These are phyloP conservation scores for Ceratocystiopsis minuta DNA, from an alignment of 2,329 filamentous ascomycete genomes.

Conservation along the genomic window DNA sequence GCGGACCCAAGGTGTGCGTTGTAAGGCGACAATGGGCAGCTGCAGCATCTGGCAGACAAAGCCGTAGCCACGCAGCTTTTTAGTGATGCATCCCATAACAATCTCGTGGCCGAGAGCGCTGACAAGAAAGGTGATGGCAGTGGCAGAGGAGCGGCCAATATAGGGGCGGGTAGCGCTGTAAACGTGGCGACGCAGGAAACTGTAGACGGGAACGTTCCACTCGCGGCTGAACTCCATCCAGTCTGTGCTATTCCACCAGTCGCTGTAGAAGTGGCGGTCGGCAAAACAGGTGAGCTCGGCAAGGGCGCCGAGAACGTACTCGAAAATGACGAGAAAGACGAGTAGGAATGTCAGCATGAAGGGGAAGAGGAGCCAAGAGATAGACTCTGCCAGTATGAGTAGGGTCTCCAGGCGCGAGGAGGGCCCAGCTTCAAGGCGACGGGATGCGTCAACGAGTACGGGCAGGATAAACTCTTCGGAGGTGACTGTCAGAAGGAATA, in stretches of 20 bases:
- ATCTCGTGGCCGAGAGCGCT: slow-evolving; percentile 82
- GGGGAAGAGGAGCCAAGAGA: slow-evolving; percentile 81
- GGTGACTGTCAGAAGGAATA: slow-evolving; percentile 80
- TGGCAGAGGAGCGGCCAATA: slow-evolving; percentile 61
- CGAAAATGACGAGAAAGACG: slow-evolving; percentile 95
- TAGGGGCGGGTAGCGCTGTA: slow-evolving; percentile 66
- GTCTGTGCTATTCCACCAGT: slow-evolving; percentile 63
- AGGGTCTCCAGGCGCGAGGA: slow-evolving; percentile 41
- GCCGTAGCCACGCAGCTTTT: slow-evolving; percentile 88
- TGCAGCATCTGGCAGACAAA: slow-evolving; percentile 94
- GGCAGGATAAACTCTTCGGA: slow-evolving; percentile 93
- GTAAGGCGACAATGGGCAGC: slow-evolving; percentile 82
- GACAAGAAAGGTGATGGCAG: slow-evolving; percentile 79
- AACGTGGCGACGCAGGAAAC: slow-evolving; percentile 86
- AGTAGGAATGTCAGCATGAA: slow-evolving; percentile 94
- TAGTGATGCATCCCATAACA: slow-evolving; percentile 94
- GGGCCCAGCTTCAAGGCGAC: slow-evolving; percentile 27
- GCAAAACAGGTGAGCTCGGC: slow-evolving; percentile 88
- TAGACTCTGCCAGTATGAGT: slow-evolving; percentile 73
- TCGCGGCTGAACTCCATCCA: slow-evolving; percentile 93
- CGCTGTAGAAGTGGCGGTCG: slow-evolving; percentile 80
- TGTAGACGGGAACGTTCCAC: slow-evolving; percentile 96
- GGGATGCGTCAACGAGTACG: slow-evolving; percentile 55
- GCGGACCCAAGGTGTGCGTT: slow-evolving; percentile 60
- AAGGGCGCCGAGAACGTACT: slow-evolving; percentile 87